Percentiles rank a stretch among this genome's conserved stretches.
Conservation (phyloP, 2,329 filamentous ascomycete species). For the Talaromyces sp. region DNA sequence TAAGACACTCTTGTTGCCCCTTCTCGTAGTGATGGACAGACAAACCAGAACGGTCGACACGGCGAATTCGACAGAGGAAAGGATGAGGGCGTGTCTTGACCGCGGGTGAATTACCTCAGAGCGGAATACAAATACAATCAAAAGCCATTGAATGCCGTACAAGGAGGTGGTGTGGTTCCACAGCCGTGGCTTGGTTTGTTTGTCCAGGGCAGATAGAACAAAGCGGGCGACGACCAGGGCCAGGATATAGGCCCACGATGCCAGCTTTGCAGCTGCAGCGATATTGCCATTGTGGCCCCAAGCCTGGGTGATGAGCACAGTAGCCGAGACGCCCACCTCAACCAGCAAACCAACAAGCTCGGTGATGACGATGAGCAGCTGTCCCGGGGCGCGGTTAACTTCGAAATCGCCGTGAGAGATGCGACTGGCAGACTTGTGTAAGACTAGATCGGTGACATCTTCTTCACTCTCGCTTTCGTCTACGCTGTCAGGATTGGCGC, state of each 20-base stretch:
- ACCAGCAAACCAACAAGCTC: slow-evolving; percentile 72
- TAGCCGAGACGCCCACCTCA: slow-evolving; percentile 63
- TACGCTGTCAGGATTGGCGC: slow-evolving; percentile 25
- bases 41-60: slow-evolving; percentile 68
- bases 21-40: slow-evolving; percentile 75
- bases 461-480: slow-evolving; percentile 48
- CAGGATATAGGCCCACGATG: slow-evolving; percentile 76
- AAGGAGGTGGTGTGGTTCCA: slow-evolving; percentile 92
- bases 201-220: slow-evolving; percentile 53
- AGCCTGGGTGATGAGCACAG: slow-evolving; percentile 56
- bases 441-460: slow-evolving; percentile 50
- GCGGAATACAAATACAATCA: slow-evolving; percentile 71
- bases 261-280: slow-evolving; percentile 61
- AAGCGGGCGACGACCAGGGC: slow-evolving; percentile 68
- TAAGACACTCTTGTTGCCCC: slow-evolving; percentile 84
- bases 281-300: slow-evolving; percentile 55
- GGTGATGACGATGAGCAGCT: slow-evolving; percentile 62
- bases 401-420: slow-evolving; percentile 49
- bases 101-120: slow-evolving; percentile 75
- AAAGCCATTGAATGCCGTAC: slow-evolving; percentile 78
- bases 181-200: slow-evolving; percentile 65
- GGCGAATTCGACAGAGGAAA: slow-evolving; percentile 69
- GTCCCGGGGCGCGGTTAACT: slow-evolving; percentile 68
- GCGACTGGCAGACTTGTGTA: slow-evolving; percentile 50
- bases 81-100: slow-evolving; percentile 55